Percentiles rank a stretch among this genome's conserved stretches.
Conservation (phyloP, 495 filamentous ascomycete species). For the Trypethelium eluteriae region DNA sequence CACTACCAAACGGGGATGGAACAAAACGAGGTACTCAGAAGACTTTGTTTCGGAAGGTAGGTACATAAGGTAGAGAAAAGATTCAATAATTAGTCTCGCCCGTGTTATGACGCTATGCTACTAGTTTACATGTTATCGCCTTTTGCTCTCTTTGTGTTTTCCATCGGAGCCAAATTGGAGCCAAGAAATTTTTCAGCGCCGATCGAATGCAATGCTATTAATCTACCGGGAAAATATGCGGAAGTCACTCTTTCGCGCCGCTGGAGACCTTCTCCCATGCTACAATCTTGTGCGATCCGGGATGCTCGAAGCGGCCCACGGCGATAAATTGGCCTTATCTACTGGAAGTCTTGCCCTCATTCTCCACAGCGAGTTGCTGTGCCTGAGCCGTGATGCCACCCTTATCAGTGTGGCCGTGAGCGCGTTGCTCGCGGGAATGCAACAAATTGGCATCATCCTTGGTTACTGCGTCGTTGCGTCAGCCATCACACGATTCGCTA, state of each 20-base stretch:
- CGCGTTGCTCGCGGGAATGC: constrained; percentile 31
- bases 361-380: constrained; percentile 20
- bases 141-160: not conserved
- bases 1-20: no score
- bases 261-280: no score
- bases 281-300: no score
- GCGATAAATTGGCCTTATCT: not conserved
- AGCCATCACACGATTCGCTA: not conserved
- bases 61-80: not conserved
- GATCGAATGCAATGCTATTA: not conserved
- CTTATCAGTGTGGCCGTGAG: constrained; percentile 31
- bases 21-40: not conserved
- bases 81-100: not conserved
- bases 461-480: constrained; percentile 13
- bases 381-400: constrained; percentile 28
- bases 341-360: constrained; percentile 13
- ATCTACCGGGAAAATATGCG: no score
- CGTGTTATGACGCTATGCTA: not conserved
- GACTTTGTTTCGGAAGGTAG: not conserved
- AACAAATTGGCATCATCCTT: constrained; percentile 32
- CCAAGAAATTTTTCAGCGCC: not conserved
- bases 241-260: no score
- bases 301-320: not conserved
- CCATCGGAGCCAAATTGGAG: not conserved
- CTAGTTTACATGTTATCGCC: not conserved